These are phyloP conservation scores for Pythium aristosporum DNA, from an alignment of 352 stramenopile genomes.

Conservation along the genomic window DNA sequence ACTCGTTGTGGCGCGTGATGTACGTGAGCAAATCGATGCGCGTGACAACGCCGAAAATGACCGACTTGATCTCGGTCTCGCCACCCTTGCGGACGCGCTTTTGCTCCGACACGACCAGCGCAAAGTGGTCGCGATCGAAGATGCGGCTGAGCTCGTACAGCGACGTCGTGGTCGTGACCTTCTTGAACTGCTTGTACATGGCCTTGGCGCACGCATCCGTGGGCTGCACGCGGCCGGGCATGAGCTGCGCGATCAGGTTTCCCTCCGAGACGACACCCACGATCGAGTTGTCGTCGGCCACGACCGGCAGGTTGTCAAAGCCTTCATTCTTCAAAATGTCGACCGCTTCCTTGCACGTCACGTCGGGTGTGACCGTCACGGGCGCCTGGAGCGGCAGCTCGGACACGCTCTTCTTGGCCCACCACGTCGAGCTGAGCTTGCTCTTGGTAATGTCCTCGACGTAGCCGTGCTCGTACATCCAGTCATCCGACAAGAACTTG, in stretches of 20 bases:
- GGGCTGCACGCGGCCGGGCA: constrained; percentile 84
- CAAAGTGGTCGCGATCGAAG: constrained; percentile 96
- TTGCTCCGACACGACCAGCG: constrained; percentile 93
- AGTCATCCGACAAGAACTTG: constrained; percentile 96
- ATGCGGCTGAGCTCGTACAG: constrained; percentile 92
- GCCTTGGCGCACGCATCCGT: constrained; percentile 88
- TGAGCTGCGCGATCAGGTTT: constrained; percentile 93
- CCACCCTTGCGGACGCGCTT: constrained; percentile 85
- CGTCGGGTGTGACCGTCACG: constrained; percentile 89
- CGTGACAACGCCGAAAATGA: constrained; percentile 95
- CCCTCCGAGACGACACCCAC: constrained; percentile 95
- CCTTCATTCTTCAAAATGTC: constrained; percentile 93
- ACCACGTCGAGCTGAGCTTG: constrained; percentile 90
- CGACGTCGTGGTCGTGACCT: constrained; percentile 89
- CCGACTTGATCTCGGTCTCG: constrained; percentile 68
- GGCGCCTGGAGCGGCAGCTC: constrained; percentile 88
- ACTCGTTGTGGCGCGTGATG: constrained; percentile 76
- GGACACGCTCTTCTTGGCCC: constrained; percentile 91
- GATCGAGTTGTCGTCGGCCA: constrained; percentile 86
- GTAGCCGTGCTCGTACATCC: constrained; percentile 89
- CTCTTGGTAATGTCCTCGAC: constrained; percentile 77
- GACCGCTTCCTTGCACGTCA: constrained; percentile 93
- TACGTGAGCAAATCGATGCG: constrained; percentile 96
- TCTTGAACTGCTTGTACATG: constrained; percentile 97
- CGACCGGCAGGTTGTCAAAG: constrained; percentile 80